phyloP scores from a whole-genome alignment of 257 asterid species.

The Capsicum pubescens region DNA sequence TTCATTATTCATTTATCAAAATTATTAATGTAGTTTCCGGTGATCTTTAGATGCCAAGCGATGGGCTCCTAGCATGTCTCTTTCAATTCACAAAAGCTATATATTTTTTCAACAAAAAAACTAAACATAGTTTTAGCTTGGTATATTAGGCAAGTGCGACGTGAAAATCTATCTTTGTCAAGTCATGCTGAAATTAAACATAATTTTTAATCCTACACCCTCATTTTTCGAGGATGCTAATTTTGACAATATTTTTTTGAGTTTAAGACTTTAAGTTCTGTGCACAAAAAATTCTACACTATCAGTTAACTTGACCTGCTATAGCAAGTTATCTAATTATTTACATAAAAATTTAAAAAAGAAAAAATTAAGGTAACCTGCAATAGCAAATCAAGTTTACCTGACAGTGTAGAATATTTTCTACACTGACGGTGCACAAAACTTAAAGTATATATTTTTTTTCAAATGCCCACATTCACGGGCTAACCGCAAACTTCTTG shows the following conservation, averaged over 20 bases:
- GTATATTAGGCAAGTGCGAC: conserved; percentile 1
- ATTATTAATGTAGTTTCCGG: background rate
- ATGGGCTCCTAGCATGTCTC: conserved; percentile 6
- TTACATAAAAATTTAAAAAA: too few species aligned
- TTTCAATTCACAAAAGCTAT: background rate
- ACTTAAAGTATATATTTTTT: too few species aligned
- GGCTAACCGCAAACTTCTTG: background rate
- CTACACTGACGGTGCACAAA: too few species aligned
- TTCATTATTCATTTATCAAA: too few species aligned
- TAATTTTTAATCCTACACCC: background rate
- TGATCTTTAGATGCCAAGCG: background rate
- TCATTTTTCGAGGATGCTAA: background rate
- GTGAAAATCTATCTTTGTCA: background rate
- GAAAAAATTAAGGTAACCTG: too few species aligned
- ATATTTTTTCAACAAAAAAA: background rate
- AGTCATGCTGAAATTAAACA: background rate
- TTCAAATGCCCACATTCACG: background rate
- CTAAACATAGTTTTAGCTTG: background rate
- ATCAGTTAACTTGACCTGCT: too few species aligned
- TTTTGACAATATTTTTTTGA: background rate
- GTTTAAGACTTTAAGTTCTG: too few species aligned
- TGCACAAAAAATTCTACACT: too few species aligned
- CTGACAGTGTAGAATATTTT: too few species aligned
- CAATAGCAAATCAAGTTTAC: too few species aligned
- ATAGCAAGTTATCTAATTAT: too few species aligned